A percentile compares a stretch with the other conserved stretches of the same genome.
Evolutionary conservation across 192 early-diverging fungal species (phyloP).

Genomic region (Podila epicladia): DNA sequence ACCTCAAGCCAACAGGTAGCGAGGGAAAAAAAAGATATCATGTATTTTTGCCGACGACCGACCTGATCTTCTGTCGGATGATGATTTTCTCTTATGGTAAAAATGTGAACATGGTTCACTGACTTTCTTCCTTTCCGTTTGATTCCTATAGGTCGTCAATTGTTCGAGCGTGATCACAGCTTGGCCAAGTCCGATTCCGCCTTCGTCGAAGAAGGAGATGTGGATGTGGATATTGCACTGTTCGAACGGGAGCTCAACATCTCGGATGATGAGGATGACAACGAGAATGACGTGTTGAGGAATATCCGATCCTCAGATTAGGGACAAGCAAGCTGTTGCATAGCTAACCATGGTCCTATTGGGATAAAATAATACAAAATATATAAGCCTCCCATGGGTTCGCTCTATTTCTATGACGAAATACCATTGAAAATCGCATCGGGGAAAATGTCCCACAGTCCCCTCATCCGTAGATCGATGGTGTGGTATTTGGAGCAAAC

Average conservation of each 20-base stretch:
- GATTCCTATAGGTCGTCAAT: conserved; percentile 72
- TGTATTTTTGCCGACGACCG: not conserved
- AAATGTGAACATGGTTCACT: not conserved
- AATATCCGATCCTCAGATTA: conserved; percentile 40
- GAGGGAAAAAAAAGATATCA: not conserved
- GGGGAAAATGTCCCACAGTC: no score
- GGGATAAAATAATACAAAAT: not conserved
- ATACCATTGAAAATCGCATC: no score
- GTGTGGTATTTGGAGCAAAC: no score
- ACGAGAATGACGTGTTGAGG: conserved; percentile 65
- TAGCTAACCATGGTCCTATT: not conserved
- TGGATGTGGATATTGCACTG: conserved; percentile 79
- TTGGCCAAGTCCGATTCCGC: conserved; percentile 85
- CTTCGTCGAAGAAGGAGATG: conserved; percentile 88
- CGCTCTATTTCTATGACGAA: no score
- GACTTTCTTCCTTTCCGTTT: not conserved
- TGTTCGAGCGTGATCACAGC: conserved; percentile 91
- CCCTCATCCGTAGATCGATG: no score
- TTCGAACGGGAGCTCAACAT: conserved; percentile 75
- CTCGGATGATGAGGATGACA: conserved; percentile 67
- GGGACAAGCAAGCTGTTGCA: not conserved
- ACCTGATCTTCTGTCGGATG: no score
- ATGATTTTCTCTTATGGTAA: not conserved
- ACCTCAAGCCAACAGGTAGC: conserved; percentile 58
- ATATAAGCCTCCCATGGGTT: no score